phyloP scores from a whole-genome alignment of 805 yeast genomes.

The Nakazawaea pomicola region DNA sequence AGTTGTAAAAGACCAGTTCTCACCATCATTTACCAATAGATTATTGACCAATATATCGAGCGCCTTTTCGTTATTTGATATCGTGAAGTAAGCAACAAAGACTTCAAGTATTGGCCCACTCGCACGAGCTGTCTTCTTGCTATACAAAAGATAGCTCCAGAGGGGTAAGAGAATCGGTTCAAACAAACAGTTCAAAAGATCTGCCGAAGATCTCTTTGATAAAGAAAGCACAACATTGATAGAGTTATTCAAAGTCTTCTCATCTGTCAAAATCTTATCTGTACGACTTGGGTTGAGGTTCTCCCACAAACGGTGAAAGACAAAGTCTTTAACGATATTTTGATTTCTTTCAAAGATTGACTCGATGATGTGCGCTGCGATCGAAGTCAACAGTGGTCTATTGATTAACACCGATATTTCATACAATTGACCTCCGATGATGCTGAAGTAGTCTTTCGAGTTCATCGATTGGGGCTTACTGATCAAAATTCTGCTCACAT shows the following conservation, averaged over 20 bases:
- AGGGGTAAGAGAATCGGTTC: slow-evolving; percentile 23
- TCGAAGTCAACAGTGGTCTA: slow-evolving; percentile 54
- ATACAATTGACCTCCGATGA: slow-evolving; percentile 61
- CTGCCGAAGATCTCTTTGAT: slow-evolving; percentile 37
- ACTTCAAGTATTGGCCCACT: slow-evolving; percentile 31
- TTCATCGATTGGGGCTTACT: slow-evolving; percentile 50
- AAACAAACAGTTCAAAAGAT: slow-evolving; percentile 29
- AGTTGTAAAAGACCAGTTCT: slow-evolving; percentile 34
- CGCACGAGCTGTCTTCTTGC: slow-evolving; percentile 26
- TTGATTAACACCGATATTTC: slow-evolving; percentile 53
- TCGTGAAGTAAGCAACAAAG: slow-evolving; percentile 28
- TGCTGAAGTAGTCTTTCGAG: slow-evolving; percentile 46
- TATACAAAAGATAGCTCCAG: slow-evolving; percentile 43
- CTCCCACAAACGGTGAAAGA: slow-evolving; percentile 46
- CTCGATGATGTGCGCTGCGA: slow-evolving; percentile 51
- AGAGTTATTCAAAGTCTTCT: slow-evolving; percentile 50
- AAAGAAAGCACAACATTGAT: slow-evolving; percentile 64
- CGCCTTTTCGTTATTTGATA: slow-evolving; percentile 17
- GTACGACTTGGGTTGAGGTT: slow-evolving; percentile 32
- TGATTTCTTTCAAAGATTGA: slow-evolving; percentile 45
- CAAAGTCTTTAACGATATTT: slow-evolving; percentile 51
- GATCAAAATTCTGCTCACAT: slow-evolving; percentile 61
- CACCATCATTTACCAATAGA: slow-evolving; percentile 26
- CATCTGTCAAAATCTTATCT: slow-evolving; percentile 30
- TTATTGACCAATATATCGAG: slow-evolving; percentile 31